These are phyloP conservation scores for Colletotrichum orbiculare DNA, from an alignment of 2,329 filamentous ascomycete genomes.

Conservation along the genomic window DNA sequence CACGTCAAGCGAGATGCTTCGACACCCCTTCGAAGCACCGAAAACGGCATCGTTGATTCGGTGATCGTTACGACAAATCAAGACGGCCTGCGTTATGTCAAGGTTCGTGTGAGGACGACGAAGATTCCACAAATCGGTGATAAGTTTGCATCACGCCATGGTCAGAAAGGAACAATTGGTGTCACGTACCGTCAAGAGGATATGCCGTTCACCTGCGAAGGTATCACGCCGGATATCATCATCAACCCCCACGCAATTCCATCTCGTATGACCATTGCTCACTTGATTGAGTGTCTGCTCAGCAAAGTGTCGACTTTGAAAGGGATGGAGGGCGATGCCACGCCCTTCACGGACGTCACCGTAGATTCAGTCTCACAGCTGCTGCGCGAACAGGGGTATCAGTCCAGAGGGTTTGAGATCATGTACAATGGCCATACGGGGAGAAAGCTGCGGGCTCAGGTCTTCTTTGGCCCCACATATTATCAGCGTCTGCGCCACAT, in stretches of 20 bases:
- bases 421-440: constrained; percentile 99
- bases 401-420: constrained; percentile 96
- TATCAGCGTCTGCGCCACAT: constrained; percentile 99
- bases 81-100: constrained; percentile 94
- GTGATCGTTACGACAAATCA: constrained; percentile 95
- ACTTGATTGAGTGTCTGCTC: constrained; percentile 98
- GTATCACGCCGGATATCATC: constrained; percentile 93
- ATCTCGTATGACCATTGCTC: constrained; percentile 99
- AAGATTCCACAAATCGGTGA: constrained; percentile 99
- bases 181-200: constrained; percentile 98
- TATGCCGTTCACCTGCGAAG: constrained; percentile 96
- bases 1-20: constrained; percentile 97
- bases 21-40: constrained; percentile 92
- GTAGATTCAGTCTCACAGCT: constrained; percentile 92
- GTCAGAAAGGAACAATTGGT: constrained; percentile 99
- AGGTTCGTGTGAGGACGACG: constrained; percentile 95
- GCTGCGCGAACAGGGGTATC: constrained; percentile 89
- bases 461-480: constrained; percentile 98
- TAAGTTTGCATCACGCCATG: constrained; percentile 99
- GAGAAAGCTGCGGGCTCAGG: constrained; percentile 89
- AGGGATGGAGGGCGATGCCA: constrained; percentile 96
- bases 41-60: constrained; percentile 95
- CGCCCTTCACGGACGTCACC: constrained; percentile 97
- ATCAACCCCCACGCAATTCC: constrained; percentile 99
- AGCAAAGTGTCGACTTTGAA: constrained; percentile 95